Conservation (phyloP, 805 yeast species). For the Wickerhamomyces bovis region DNA sequence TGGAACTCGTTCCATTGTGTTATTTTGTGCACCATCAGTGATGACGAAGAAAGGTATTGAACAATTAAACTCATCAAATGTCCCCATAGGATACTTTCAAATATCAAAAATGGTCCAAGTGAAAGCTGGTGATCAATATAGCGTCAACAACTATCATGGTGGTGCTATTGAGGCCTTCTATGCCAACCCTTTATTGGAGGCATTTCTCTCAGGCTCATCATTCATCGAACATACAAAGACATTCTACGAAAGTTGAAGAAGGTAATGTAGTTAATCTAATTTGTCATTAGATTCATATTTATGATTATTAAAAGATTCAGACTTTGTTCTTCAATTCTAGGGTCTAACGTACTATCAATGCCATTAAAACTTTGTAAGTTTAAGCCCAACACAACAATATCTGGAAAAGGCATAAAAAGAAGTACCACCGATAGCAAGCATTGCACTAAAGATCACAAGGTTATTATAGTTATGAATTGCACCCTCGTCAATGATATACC, state of each 20-base stretch:
- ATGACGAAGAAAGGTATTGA: constrained; percentile 18
- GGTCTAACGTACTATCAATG: too few relatives aligned
- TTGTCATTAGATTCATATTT: neutral
- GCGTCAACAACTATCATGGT: constrained; percentile 4
- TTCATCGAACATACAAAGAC: neutral
- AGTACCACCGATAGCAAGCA: constrained; percentile 32
- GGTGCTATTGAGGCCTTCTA: constrained; percentile 9
- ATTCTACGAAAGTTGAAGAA: neutral
- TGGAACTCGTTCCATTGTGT: constrained; percentile 12
- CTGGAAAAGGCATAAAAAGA: constrained; percentile 36
- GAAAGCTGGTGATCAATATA: constrained; percentile 7
- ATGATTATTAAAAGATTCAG: constrained; percentile 12
- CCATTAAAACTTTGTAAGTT: constrained; percentile 29
- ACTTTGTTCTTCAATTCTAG: too few relatives aligned
- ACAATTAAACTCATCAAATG: constrained; percentile 15
- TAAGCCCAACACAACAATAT: constrained; percentile 37
- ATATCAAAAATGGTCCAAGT: constrained; percentile 8
- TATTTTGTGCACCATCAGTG: constrained; percentile 18
- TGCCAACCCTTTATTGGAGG: constrained; percentile 13
- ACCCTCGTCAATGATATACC: constrained; percentile 37
- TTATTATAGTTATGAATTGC: constrained; percentile 30
- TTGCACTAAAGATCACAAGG: constrained; percentile 40
- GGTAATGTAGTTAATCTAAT: neutral
- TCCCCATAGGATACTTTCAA: constrained; percentile 19
- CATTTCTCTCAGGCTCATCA: constrained; percentile 12